Base-by-base conservation (phyloP, 441 rosid genomes). In the Hura crepitans region DNA sequence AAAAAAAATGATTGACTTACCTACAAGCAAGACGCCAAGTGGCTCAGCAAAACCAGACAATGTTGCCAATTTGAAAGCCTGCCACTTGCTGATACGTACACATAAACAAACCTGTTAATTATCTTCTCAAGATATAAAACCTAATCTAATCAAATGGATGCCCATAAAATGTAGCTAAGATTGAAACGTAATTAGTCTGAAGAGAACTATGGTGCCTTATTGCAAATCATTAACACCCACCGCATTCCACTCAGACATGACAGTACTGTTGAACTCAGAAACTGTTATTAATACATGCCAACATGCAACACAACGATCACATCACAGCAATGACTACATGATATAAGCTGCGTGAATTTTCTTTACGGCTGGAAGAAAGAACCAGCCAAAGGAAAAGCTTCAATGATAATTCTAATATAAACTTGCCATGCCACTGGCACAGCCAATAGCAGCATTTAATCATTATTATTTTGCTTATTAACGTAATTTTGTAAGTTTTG, bases 31-130 rank as follows among this genome's bases (percentile, higher is more conserved):
- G 42, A 96, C 98, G 28, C 99, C 98, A 23, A 96, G 93, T 39
- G 99, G 99, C 86, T 96, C 98, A 6, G 96, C 98, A 50, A 92
- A 83, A 77, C 98, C 97, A 80, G 99, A 91, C 61, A 92, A 95
- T 23, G 97, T 83, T 45, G 98, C 96, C 80, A 92, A 82, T 81
- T 96, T 96, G 87, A 96, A 96, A 61, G 97, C 99, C 80, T 91
- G 90, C 99, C 99, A 96, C 87, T 96, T 96, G 89, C 99, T 92
- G 90, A 79, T 66, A 83, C 72, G 78, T 70, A 66, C 15, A 59
- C 30, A 65, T 27, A 50, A 75, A 69, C 51, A 49, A 49, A 73
- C 3, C 58, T 37, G 60, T 78, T 62, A 78, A 69, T 45, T 17
- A 58, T 20, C 18, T 42, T 22, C 51, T 53, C 27, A 37, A 47